Conservation (phyloP, 495 filamentous ascomycete species). For the Lasiosphaeria miniovina region DNA sequence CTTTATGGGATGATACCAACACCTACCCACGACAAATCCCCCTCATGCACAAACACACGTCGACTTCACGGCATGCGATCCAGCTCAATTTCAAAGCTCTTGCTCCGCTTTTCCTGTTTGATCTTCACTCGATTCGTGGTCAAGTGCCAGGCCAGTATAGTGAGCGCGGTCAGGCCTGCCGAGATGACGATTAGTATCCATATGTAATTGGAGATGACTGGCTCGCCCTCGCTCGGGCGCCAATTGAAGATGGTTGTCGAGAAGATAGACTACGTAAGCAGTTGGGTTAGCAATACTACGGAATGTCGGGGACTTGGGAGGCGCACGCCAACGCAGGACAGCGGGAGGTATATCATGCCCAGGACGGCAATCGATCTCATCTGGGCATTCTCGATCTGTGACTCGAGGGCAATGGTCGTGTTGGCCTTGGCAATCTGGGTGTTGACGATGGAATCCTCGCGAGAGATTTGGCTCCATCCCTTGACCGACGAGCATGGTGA, state of each 20-base stretch:
- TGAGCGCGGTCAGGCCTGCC: background rate
- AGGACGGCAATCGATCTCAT: slow-evolving; percentile 17
- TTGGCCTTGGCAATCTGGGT: slow-evolving; percentile 11
- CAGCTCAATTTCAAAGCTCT: too few species aligned
- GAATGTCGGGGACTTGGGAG: background rate
- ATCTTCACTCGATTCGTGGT: slow-evolving; percentile 8
- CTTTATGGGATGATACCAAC: too few species aligned
- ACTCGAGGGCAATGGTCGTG: slow-evolving; percentile 13
- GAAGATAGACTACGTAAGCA: slow-evolving; percentile 12
- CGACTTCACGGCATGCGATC: too few species aligned
- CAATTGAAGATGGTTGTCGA: slow-evolving; percentile 14
- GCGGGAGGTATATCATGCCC: slow-evolving; percentile 13
- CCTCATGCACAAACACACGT: too few species aligned
- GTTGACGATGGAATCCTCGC: slow-evolving; percentile 13
- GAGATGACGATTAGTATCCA: slow-evolving; percentile 13
- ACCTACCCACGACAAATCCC: too few species aligned
- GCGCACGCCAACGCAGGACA: slow-evolving; percentile 16
- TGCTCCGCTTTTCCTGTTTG: background rate
- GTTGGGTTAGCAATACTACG: background rate
- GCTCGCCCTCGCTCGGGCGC: slow-evolving; percentile 8
- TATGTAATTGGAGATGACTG: slow-evolving; percentile 12
- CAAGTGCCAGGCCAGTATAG: slow-evolving; percentile 9
- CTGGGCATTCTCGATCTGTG: slow-evolving; percentile 10
- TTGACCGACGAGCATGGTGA: background rate
- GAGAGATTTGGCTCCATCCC: slow-evolving; percentile 11